These are phyloP conservation scores for Beta macrorhiza DNA, from an alignment of 179 eudicot genomes.

Conservation along the genomic window DNA sequence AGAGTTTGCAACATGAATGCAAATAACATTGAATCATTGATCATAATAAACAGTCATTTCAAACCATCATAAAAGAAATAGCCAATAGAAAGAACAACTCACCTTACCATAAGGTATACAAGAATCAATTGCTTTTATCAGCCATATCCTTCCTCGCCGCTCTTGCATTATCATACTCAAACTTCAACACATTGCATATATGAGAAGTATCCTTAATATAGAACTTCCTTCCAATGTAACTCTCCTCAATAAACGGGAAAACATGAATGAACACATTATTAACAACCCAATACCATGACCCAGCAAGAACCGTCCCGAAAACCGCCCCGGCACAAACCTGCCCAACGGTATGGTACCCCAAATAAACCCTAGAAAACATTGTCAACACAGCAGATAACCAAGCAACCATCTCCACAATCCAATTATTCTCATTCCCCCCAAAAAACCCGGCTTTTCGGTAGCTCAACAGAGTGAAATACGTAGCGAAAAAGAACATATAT, in stretches of 20 bases:
- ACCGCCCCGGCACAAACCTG: constrained; percentile 87
- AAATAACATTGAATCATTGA: not conserved
- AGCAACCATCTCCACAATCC: constrained; percentile 36
- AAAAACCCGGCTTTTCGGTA: constrained; percentile 40
- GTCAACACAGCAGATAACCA: constrained; percentile 77
- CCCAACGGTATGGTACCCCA: constrained; percentile 76
- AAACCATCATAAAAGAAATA: not conserved
- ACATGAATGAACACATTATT: constrained; percentile 35
- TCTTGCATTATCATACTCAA: constrained; percentile 88
- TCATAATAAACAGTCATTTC: not conserved
- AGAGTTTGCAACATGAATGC: not conserved
- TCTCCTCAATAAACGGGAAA: constrained; percentile 74
- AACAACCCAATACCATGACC: constrained; percentile 69
- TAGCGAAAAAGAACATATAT: constrained; percentile 83
- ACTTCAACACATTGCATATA: constrained; percentile 72
- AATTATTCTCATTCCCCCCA: constrained; percentile 39
- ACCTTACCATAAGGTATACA: not conserved
- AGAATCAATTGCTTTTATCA: constrained; percentile 45
- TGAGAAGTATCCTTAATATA: constrained; percentile 91
- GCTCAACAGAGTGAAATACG: constrained; percentile 58
- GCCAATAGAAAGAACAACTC: not conserved
- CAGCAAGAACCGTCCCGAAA: constrained; percentile 60
- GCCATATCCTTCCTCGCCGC: constrained; percentile 59
- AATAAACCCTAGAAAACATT: constrained; percentile 78
- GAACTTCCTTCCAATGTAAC: constrained; percentile 61